A percentile compares a stretch with the other conserved stretches of the same genome.
phyloP scores from a whole-genome alignment of 2,329 filamentous ascomycete species.

The Hypoxylon sp. region DNA sequence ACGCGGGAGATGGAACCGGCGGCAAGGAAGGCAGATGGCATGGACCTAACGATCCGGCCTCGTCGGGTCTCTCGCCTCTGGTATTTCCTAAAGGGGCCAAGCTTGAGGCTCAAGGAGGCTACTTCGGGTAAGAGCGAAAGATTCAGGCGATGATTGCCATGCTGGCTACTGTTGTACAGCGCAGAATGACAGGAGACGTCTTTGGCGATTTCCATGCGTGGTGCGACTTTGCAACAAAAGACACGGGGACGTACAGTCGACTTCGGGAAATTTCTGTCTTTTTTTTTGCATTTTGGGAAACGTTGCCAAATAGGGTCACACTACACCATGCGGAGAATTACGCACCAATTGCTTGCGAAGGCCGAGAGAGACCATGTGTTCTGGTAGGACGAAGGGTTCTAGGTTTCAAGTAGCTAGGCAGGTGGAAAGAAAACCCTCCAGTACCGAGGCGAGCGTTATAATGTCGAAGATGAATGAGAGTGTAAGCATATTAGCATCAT shows the following conservation, averaged over 20 bases:
- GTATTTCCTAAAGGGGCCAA: constrained; percentile 43
- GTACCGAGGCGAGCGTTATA: constrained; percentile 5
- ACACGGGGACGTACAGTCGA: constrained; percentile 57
- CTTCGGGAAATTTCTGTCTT: constrained; percentile 56
- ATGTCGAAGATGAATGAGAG: constrained; percentile 23
- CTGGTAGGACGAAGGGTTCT: constrained; percentile 49
- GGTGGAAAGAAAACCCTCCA: constrained; percentile 14
- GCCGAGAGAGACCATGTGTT: constrained; percentile 53
- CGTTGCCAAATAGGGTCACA: constrained; percentile 50
- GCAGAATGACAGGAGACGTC: constrained; percentile 54
- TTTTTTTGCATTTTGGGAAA: constrained; percentile 53
- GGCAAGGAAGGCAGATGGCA: constrained; percentile 50
- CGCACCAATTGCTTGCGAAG: constrained; percentile 46
- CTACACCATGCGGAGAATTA: constrained; percentile 55
- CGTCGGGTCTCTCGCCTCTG: constrained; percentile 44
- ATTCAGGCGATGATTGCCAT: constrained; percentile 55
- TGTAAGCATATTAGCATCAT: constrained; percentile 4
- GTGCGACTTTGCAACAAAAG: constrained; percentile 51
- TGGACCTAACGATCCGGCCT: constrained; percentile 47
- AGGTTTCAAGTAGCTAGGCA: constrained; percentile 18
- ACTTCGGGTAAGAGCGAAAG: constrained; percentile 45
- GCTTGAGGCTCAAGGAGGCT: constrained; percentile 45
- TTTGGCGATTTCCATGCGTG: constrained; percentile 43
- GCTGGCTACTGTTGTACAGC: constrained; percentile 53
- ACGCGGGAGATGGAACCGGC: constrained; percentile 42